Evolutionary conservation across 2,329 filamentous ascomycete species (phyloP), one percentile per base, ranked within the genome.

Genomic region (Clathrospora elynae): DNA sequence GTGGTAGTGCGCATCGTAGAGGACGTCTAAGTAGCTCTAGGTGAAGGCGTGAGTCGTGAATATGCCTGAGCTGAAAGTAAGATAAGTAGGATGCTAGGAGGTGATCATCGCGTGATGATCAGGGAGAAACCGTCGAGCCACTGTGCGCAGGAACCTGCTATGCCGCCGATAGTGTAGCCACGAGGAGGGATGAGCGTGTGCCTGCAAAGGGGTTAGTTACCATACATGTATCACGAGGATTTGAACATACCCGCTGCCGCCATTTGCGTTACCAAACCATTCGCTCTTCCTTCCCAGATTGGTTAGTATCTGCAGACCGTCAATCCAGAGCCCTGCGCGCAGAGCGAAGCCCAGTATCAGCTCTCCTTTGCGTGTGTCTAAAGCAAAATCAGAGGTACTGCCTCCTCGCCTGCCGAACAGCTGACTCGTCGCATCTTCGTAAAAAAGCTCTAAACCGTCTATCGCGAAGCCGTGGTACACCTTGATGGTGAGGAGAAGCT

Each of bases 391-490:
- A 61, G 87, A 84, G 16, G 79, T 72, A 51, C 85, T 85, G 6
- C 86, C 87, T 9, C 86, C 87, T 40, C 80, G 78, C 62, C 89
- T 91, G 26, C 93, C 93, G 74, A 99, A 95, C 3, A 96, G 70
- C 65, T 96, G 90, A 40, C 78, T 86, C 1, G 88, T 86, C 11
- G 82, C 80, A 67, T 97, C 90, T 61, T 97, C 92, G 64, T 96
- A 97, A 46, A 88, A 78, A 70, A 99, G 97, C 67, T 97, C 92
- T 13, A 99, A 71, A 0, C 93, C 93, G 66, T 95, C 87, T 9
- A 97, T 65, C 3, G 86, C 86, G 45, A 78, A 75, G 2, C 88
- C 90, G 58, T 90, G 85, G 62, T 90, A 95, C 10, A 95, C 78
- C 46, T 83, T 80, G 42, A 96, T 80, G 4, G 82, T 82, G 1